A percentile compares a stretch with the other conserved stretches of the same genome.
Evolutionary conservation across 345 rosid genomes (phyloP).

Genomic region (Melaleuca quinquenervia): DNA sequence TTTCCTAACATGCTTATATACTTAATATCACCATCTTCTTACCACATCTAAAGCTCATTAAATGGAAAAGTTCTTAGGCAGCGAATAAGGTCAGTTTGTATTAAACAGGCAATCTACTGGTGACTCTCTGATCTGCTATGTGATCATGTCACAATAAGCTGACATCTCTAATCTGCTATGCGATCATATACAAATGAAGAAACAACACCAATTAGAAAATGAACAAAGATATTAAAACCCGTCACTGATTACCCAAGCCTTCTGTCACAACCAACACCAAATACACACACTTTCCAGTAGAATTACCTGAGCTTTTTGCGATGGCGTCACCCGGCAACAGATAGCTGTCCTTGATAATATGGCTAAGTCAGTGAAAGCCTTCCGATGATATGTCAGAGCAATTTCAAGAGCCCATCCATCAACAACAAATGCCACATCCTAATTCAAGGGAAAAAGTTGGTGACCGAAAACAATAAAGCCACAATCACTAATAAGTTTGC

Average conservation of each 20-base stretch:
- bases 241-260: neutral
- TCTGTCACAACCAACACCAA: neutral
- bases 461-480: neutral
- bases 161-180: neutral
- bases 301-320: slow-evolving; percentile 94
- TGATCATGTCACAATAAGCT: neutral
- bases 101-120: neutral
- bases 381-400: slow-evolving; percentile 65
- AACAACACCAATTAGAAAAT: neutral
- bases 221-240: neutral
- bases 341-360: slow-evolving; percentile 93
- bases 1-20: neutral
- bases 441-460: neutral
- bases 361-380: slow-evolving; percentile 89
- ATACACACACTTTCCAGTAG: neutral
- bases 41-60: neutral
- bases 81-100: neutral
- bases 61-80: neutral
- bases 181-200: neutral
- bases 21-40: neutral
- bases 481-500: neutral
- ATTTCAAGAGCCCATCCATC: slow-evolving; percentile 99
- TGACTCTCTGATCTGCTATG: neutral
- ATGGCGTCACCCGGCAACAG: slow-evolving; percentile 97
- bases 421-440: slow-evolving; percentile 95